phyloP scores from a whole-genome alignment of 257 asterid genomes.

The Leonotis leonurus region DNA sequence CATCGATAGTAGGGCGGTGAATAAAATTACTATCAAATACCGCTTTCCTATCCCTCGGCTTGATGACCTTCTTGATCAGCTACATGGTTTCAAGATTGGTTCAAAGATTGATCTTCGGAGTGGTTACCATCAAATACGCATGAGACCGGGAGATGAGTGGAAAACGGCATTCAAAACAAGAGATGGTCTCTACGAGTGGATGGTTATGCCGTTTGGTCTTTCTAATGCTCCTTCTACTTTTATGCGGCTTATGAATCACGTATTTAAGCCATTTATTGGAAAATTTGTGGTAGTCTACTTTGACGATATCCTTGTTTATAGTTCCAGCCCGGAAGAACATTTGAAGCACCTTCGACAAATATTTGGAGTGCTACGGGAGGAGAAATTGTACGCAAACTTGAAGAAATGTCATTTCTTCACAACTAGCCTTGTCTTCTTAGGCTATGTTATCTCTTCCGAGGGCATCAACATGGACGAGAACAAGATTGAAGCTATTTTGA shows the following conservation, averaged over 20 bases:
- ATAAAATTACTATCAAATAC: background rate
- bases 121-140: too few relatives aligned
- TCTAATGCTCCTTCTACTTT: too few relatives aligned
- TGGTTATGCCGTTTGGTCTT: too few relatives aligned
- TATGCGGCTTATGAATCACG: too few relatives aligned
- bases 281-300: too few relatives aligned
- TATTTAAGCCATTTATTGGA: too few relatives aligned
- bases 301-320: background rate
- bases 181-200: too few relatives aligned
- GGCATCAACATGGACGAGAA: background rate
- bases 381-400: background rate
- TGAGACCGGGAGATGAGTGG: too few relatives aligned
- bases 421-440: background rate
- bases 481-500: background rate
- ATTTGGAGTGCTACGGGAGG: background rate
- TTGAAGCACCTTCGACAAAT: background rate
- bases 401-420: background rate
- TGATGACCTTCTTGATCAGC: too few relatives aligned
- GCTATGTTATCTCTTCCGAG: background rate
- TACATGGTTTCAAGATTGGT: too few relatives aligned
- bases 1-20: background rate
- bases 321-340: background rate
- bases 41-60: background rate
- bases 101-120: too few relatives aligned
- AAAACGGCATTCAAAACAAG: too few relatives aligned